Evolutionary conservation across 2,329 filamentous ascomycete species (phyloP), one percentile per base, ranked within the genome.

Genomic region (Ilyonectria sp.): DNA sequence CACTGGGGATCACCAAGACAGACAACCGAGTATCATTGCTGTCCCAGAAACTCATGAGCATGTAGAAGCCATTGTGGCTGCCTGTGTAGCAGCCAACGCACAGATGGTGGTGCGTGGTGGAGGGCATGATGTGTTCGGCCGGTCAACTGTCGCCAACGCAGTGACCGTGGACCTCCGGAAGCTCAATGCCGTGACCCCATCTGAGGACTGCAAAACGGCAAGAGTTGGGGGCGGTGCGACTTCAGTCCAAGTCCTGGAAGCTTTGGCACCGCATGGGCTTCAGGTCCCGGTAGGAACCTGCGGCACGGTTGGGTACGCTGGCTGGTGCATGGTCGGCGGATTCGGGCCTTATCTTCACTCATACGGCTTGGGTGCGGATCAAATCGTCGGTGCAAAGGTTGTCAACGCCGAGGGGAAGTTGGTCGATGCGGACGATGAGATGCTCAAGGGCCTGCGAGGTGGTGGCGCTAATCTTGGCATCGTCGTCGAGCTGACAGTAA

Each of bases 381-480:
- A 69, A 21, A 65, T 69, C 17, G 19, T 60, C 3, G 65, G 61
- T 3, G 68, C 68, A 1, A 47, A 52, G 31, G 61, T 69, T 8
- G 65, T 69, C 4, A 65, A 53, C 11, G 60, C 65, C 15, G 33
- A 60, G 23, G 68, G 68, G 8, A 59, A 62, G 13, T 13, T 69
- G 6, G 43, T 65, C 3, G 53, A 68, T 2, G 68, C 68, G 1
- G 65, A 68, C 33, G 43, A 40, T 6, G 50, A 55, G 3, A 33
- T 69, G 21, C 47, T 69, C 17, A 65, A 65, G 29, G 68, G 60
- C 17, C 40, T 68, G 19, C 56, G 68, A 35, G 68, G 65, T 8
- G 65, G 64, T 7, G 68, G 68, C 4, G 65, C 61, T 4, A 60
- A 54, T 23, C 57, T 69, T 8, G 65, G 60, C 23, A 53, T 69